Percentiles rank a stretch among this genome's conserved stretches.
These are phyloP conservation scores for Spergularia bocconei DNA, from an alignment of 148 eudicot species.

Conservation along the genomic window DNA sequence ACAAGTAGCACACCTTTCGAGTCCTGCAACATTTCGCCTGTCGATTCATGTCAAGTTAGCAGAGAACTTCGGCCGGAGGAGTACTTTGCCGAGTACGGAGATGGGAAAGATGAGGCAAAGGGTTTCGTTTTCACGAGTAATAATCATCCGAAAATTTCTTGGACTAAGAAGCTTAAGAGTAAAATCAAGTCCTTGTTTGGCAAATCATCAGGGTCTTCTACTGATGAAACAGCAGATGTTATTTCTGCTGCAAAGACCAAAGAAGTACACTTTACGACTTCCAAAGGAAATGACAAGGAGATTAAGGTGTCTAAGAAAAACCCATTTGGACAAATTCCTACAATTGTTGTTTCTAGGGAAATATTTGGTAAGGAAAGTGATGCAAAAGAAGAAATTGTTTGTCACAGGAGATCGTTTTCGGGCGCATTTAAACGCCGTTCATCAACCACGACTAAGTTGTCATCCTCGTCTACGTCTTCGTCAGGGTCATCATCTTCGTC, in stretches of 20 bases:
- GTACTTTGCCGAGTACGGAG: conserved; percentile 36
- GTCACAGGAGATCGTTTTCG: conserved; percentile 67
- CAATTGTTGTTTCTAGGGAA: conserved; percentile 8
- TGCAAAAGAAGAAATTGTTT: conserved; percentile 20
- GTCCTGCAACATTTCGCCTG: conserved; percentile 67
- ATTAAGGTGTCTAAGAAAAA: conserved; percentile 19
- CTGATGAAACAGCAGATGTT: conserved; percentile 26
- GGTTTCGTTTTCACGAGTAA: not conserved
- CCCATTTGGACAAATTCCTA: conserved; percentile 30
- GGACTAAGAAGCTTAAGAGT: conserved; percentile 58
- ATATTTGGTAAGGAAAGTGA: conserved; percentile 26
- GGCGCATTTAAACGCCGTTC: conserved; percentile 62
- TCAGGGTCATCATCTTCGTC: conserved; percentile 38
- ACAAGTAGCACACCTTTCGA: conserved; percentile 50
- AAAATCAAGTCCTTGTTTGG: conserved; percentile 50
- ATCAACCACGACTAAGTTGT: conserved; percentile 27
- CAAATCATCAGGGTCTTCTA: conserved; percentile 40
- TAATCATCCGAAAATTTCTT: conserved; percentile 38
- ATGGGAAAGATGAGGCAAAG: conserved; percentile 14
- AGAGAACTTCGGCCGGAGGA: conserved; percentile 54
- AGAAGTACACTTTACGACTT: not conserved
- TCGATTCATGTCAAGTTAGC: conserved; percentile 54
- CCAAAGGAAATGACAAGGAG: conserved; percentile 17
- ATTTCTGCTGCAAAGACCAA: conserved; percentile 14
- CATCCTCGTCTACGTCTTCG: conserved; percentile 33